These are phyloP conservation scores for Kockiozyma suomiensis DNA, from an alignment of 805 yeast species.

Conservation along the genomic window DNA sequence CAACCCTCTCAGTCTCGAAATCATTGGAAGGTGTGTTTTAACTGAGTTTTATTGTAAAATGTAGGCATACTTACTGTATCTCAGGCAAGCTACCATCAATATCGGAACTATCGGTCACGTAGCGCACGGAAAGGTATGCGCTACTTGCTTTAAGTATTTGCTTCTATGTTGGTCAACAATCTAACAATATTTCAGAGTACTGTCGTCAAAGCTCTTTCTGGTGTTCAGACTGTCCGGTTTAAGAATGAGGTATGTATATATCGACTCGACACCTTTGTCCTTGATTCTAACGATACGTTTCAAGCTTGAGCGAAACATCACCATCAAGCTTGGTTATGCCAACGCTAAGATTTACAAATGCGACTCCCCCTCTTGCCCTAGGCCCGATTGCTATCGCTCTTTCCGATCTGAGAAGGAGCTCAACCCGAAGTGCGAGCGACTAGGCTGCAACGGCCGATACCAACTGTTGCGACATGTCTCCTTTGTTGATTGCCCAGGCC, in stretches of 20 bases:
- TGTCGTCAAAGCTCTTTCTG: slow-evolving; percentile 93
- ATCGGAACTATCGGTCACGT: slow-evolving; percentile 98
- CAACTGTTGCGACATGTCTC: slow-evolving; percentile 93
- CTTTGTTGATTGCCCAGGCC: slow-evolving; percentile 99
- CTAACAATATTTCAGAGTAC: slow-evolving; percentile 52
- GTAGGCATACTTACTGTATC: slow-evolving; percentile 10
- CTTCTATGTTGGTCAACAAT: not conserved
- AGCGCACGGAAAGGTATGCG: slow-evolving; percentile 75
- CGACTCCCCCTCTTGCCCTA: slow-evolving; percentile 80
- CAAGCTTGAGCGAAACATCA: slow-evolving; percentile 90
- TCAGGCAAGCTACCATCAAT: slow-evolving; percentile 96
- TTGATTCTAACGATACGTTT: not conserved
- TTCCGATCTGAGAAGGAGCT: slow-evolving; percentile 95
- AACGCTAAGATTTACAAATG: slow-evolving; percentile 97
- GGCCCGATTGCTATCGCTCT: slow-evolving; percentile 93
- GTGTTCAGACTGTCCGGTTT: slow-evolving; percentile 98
- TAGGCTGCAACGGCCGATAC: slow-evolving; percentile 88
- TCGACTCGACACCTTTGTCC: too few species aligned
- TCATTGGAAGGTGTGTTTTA: slow-evolving; percentile 58
- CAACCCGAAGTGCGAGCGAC: slow-evolving; percentile 85
- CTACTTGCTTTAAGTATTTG: not conserved
- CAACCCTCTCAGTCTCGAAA: slow-evolving; percentile 91
- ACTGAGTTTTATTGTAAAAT: not conserved
- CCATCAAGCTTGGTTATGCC: slow-evolving; percentile 98
- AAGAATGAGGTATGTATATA: slow-evolving; percentile 68